Evolutionary conservation across 768 basidiomycete species (phyloP).

Genomic region (Amylocystis lapponica): DNA sequence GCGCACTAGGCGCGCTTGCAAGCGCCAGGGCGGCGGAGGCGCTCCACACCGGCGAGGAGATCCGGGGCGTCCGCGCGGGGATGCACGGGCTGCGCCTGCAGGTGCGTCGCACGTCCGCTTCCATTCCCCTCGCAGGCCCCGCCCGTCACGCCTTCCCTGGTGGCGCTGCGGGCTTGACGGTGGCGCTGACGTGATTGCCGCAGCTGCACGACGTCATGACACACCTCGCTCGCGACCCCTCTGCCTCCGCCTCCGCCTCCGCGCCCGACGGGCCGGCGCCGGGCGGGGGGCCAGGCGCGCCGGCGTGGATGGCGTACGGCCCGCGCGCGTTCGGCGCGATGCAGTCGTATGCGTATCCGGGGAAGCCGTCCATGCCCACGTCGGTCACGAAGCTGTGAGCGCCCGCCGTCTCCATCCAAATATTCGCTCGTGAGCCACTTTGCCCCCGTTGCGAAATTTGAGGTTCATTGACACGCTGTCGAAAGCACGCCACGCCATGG

Average conservation of each 20-base stretch:
- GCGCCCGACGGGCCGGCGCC: neutral
- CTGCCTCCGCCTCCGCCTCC: neutral
- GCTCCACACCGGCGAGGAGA: conserved; percentile 67
- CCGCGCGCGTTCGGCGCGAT: conserved; percentile 9
- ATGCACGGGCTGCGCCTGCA: conserved; percentile 79
- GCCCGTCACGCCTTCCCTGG: too few species aligned
- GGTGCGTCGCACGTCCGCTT: conserved; percentile 32
- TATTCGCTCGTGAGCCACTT: too few species aligned
- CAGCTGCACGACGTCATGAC: conserved; percentile 17
- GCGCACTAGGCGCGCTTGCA: conserved; percentile 54
- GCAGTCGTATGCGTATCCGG: conserved; percentile 1
- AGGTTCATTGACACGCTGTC: too few species aligned
- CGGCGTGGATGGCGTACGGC: conserved; percentile 10
- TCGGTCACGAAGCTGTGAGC: conserved; percentile 13
- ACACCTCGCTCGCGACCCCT: conserved; percentile 3
- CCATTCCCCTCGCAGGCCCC: neutral
- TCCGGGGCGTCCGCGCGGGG: conserved; percentile 59
- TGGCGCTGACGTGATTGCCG: too few species aligned
- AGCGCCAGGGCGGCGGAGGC: conserved; percentile 60
- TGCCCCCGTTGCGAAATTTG: too few species aligned
- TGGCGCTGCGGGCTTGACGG: too few species aligned
- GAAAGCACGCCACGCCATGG: too few species aligned
- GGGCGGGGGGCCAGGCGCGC: conserved; percentile 1
- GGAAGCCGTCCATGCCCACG: conserved; percentile 4
- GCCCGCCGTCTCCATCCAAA: too few species aligned